These are phyloP conservation scores for Candida peoriensis DNA, from an alignment of 805 yeast genomes.

Conservation along the genomic window DNA sequence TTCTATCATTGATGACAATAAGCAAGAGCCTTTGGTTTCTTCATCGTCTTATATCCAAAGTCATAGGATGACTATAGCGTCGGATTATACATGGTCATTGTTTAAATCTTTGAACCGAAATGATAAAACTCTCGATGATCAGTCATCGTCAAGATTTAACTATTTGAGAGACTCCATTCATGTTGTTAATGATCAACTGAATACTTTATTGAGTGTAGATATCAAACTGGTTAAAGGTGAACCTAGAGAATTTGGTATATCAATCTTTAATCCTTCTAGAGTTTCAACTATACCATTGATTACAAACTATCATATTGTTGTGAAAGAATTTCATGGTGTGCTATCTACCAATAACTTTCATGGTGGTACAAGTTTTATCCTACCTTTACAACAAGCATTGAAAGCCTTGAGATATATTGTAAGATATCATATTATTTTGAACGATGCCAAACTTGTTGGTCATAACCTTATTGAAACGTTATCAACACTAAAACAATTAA, in stretches of 20 bases:
- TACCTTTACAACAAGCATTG: constrained; percentile 10
- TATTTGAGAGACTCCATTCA: constrained; percentile 1
- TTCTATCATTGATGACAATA: too few relatives aligned
- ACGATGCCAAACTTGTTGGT: too few relatives aligned
- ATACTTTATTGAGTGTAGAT: constrained; percentile 3
- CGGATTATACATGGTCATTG: constrained; percentile 10
- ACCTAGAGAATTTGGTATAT: constrained; percentile 8
- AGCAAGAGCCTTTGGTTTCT: too few relatives aligned
- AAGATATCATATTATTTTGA: too few relatives aligned
- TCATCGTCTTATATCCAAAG: too few relatives aligned
- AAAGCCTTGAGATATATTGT: too few relatives aligned
- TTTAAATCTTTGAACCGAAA: neutral
- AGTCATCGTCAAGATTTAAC: constrained; percentile 1
- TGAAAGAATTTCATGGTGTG: constrained; percentile 18
- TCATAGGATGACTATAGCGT: constrained; percentile 4
- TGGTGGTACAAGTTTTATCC: constrained; percentile 12
- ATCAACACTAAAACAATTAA: too few relatives aligned
- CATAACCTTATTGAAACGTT: too few relatives aligned
- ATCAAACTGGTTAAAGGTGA: neutral
- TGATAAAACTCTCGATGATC: neutral
- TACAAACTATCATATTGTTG: constrained; percentile 11
- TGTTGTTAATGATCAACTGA: constrained; percentile 4
- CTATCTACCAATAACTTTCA: constrained; percentile 18
- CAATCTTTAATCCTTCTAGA: constrained; percentile 1
- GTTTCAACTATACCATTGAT: neutral